These are phyloP conservation scores for Nematocida major DNA, from an alignment of 371 early-diverging fungal genomes.

Conservation along the genomic window DNA sequence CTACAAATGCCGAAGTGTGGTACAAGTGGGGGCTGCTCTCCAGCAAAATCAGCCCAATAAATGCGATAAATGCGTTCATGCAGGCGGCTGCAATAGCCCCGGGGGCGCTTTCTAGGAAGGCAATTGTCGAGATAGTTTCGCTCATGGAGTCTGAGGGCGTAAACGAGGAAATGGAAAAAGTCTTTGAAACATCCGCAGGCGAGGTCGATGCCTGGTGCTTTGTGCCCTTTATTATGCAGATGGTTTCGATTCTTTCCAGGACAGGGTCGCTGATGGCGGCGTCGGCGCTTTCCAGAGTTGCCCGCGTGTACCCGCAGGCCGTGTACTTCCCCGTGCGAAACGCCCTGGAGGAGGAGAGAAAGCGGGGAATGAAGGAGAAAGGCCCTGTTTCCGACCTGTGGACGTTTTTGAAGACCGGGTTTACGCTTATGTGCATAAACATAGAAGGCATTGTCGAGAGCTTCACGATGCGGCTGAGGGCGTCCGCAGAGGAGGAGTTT, in stretches of 20 bases:
- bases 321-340: constrained; percentile 46
- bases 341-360: constrained; percentile 42
- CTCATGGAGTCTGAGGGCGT: constrained; percentile 28
- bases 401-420: constrained; percentile 47
- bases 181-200: constrained; percentile 40
- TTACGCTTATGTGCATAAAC: constrained; percentile 52
- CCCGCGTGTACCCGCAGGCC: constrained; percentile 37
- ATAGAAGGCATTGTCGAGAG: constrained; percentile 38
- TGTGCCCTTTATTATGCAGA: constrained; percentile 55
- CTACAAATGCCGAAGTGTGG: constrained; percentile 81
- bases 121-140: constrained; percentile 36
- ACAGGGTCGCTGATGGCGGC: constrained; percentile 14
- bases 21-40: constrained; percentile 89
- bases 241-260: constrained; percentile 47
- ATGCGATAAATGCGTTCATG: constrained; percentile 86
- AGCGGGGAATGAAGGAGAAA: constrained; percentile 22
- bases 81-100: constrained; percentile 68
- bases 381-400: constrained; percentile 30
- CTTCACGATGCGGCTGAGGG: constrained; percentile 27
- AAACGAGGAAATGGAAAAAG: constrained; percentile 12
- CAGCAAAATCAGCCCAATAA: constrained; percentile 68
- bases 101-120: constrained; percentile 24
- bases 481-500: constrained; percentile 39
- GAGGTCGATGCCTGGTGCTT: constrained; percentile 51
- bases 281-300: constrained; percentile 14